phyloP scores from a whole-genome alignment of 2,329 filamentous ascomycete species.

The Diatrype stigma region DNA sequence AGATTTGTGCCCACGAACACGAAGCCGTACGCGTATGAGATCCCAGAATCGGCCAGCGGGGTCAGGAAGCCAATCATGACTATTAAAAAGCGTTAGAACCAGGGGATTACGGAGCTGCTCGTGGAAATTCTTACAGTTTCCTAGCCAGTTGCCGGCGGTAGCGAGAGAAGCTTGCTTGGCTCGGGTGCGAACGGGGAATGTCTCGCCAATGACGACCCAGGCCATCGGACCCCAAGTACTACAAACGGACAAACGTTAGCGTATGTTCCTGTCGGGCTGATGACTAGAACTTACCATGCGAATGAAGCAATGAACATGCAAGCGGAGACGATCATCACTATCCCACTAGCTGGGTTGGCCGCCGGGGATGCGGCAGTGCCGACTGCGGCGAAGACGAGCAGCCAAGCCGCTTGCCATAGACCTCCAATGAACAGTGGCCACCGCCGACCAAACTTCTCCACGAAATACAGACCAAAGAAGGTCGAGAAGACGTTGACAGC shows the following conservation, averaged over 20 bases:
- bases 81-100: constrained; percentile 8
- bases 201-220: constrained; percentile 65
- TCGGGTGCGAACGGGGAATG: constrained; percentile 55
- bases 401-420: constrained; percentile 63
- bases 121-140: constrained; percentile 46
- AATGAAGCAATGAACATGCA: constrained; percentile 74
- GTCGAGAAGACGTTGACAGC: constrained; percentile 66
- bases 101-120: background rate
- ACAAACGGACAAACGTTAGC: background rate
- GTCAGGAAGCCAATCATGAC: constrained; percentile 66
- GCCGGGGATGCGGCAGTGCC: constrained; percentile 42
- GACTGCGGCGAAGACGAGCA: constrained; percentile 60
- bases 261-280: background rate
- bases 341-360: constrained; percentile 47
- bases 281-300: constrained; percentile 35
- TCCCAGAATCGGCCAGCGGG: constrained; percentile 58
- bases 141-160: constrained; percentile 53
- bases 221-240: constrained; percentile 65
- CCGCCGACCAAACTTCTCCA: constrained; percentile 65
- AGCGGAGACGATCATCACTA: constrained; percentile 67
- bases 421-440: constrained; percentile 62
- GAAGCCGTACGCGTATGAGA: constrained; percentile 61
- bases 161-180: constrained; percentile 52
- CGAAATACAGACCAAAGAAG: constrained; percentile 63
- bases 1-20: constrained; percentile 62